Evolutionary conservation across 768 basidiomycete species (phyloP).

Genomic region (Suillus subalutaceus): DNA sequence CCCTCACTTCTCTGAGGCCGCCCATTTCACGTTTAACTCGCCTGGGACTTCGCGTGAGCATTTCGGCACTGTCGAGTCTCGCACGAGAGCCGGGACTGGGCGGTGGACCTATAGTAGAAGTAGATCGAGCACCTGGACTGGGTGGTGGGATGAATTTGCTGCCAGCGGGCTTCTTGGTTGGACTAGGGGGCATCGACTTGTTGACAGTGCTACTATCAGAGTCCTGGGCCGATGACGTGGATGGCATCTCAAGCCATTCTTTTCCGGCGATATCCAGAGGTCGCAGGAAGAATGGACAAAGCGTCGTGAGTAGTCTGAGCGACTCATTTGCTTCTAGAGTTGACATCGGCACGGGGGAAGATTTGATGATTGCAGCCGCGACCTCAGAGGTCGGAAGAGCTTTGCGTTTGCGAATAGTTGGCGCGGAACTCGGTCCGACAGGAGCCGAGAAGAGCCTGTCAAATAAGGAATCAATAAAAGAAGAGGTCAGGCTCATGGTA

Average conservation of each 20-base stretch:
- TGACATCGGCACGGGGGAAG: slow-evolving; percentile 80
- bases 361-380: slow-evolving; percentile 70
- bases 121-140: slow-evolving; percentile 33
- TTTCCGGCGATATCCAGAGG: slow-evolving; percentile 60
- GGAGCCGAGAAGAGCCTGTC: slow-evolving; percentile 76
- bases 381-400: slow-evolving; percentile 71
- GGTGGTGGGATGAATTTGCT: slow-evolving; percentile 30
- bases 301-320: slow-evolving; percentile 58
- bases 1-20: slow-evolving; percentile 77
- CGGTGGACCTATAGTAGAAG: slow-evolving; percentile 32
- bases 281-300: slow-evolving; percentile 84
- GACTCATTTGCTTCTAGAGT: slow-evolving; percentile 78
- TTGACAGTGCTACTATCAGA: slow-evolving; percentile 13
- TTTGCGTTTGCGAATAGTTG: slow-evolving; percentile 68
- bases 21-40: slow-evolving; percentile 71
- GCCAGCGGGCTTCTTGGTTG: slow-evolving; percentile 36
- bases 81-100: slow-evolving; percentile 52
- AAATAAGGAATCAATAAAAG: slow-evolving; percentile 4
- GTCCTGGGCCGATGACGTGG: slow-evolving; percentile 25
- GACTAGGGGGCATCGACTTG: slow-evolving; percentile 33
- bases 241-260: slow-evolving; percentile 55
- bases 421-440: slow-evolving; percentile 50
- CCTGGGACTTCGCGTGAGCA: slow-evolving; percentile 71
- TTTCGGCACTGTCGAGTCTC: slow-evolving; percentile 63
- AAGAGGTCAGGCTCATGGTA: not conserved